These are phyloP conservation scores for Metschnikowia baotianmanensis DNA, from an alignment of 805 yeast species.

Conservation along the genomic window DNA sequence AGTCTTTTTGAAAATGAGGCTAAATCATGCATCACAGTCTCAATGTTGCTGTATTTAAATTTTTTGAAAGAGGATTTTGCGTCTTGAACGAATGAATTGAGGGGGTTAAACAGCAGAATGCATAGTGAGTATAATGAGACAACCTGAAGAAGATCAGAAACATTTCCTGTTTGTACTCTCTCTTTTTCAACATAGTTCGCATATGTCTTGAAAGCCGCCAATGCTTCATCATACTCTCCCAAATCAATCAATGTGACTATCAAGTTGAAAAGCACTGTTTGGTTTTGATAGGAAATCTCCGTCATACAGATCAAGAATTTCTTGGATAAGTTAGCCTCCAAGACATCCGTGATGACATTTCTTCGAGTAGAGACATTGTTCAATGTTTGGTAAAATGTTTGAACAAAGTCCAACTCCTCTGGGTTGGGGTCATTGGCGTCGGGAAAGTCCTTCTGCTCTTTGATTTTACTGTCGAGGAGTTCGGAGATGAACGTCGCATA, in stretches of 20 bases:
- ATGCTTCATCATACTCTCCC: conserved; percentile 42
- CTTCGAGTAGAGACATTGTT: conserved; percentile 21
- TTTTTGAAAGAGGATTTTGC: conserved; percentile 11
- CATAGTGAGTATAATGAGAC: conserved; percentile 35
- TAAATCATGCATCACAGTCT: conserved; percentile 23
- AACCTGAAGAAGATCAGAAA: conserved; percentile 32
- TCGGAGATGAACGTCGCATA: conserved; percentile 25
- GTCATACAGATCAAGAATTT: conserved; percentile 30
- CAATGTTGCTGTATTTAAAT: conserved; percentile 27
- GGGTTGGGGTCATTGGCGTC: conserved; percentile 24
- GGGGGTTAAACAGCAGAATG: conserved; percentile 36
- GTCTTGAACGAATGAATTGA: conserved; percentile 24
- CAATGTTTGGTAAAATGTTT: conserved; percentile 31
- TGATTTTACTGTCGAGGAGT: conserved; percentile 16
- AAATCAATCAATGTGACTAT: conserved; percentile 32
- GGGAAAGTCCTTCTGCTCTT: conserved; percentile 26
- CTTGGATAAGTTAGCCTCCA: conserved; percentile 27
- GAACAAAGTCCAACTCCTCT: conserved; percentile 26
- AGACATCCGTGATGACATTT: conserved; percentile 11
- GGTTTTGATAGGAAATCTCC: conserved; percentile 38
- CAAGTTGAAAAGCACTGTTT: conserved; percentile 30
- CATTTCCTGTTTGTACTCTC: conserved; percentile 30
- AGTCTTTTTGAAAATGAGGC: conserved; percentile 21
- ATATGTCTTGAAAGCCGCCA: conserved; percentile 41
- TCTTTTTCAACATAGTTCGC: conserved; percentile 33